These are phyloP conservation scores for Blastobotrys muscicola DNA, from an alignment of 805 yeast genomes.

Conservation along the genomic window DNA sequence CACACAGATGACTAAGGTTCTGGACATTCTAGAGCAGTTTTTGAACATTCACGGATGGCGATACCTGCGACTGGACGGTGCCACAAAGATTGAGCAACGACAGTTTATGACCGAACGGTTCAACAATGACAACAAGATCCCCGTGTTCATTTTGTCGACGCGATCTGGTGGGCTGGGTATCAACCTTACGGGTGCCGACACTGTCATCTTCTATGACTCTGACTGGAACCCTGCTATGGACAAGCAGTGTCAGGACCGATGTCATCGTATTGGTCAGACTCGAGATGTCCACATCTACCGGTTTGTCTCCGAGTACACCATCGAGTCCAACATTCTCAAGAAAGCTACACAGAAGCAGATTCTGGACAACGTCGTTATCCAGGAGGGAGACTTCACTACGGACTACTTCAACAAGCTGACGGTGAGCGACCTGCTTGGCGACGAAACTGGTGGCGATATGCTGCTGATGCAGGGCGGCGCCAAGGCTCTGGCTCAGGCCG, in stretches of 20 bases:
- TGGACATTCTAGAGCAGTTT: constrained; percentile 88
- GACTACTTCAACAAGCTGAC: constrained; percentile 87
- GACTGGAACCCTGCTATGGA: constrained; percentile 99
- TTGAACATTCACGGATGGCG: constrained; percentile 89
- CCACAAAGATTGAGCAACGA: constrained; percentile 94
- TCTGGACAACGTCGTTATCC: constrained; percentile 88
- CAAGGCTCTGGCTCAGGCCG: constrained; percentile 77
- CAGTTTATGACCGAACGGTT: constrained; percentile 89
- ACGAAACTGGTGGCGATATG: constrained; percentile 30
- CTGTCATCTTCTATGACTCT: constrained; percentile 94
- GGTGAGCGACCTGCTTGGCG: constrained; percentile 75
- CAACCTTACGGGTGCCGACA: constrained; percentile 96
- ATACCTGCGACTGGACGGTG: constrained; percentile 93
- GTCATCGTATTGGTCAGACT: constrained; percentile 97
- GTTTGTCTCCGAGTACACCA: constrained; percentile 90
- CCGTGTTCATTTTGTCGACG: constrained; percentile 86
- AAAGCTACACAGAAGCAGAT: constrained; percentile 94
- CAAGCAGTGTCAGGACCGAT: constrained; percentile 97
- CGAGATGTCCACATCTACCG: constrained; percentile 96
- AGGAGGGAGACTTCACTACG: constrained; percentile 96
- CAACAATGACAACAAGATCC: constrained; percentile 74
- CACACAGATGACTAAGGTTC: constrained; percentile 96
- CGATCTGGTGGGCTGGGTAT: constrained; percentile 98
- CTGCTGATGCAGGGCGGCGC: constrained; percentile 33
- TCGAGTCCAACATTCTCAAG: constrained; percentile 86